phyloP scores from a whole-genome alignment of 352 stramenopile species.

The Phytophthora multivora region DNA sequence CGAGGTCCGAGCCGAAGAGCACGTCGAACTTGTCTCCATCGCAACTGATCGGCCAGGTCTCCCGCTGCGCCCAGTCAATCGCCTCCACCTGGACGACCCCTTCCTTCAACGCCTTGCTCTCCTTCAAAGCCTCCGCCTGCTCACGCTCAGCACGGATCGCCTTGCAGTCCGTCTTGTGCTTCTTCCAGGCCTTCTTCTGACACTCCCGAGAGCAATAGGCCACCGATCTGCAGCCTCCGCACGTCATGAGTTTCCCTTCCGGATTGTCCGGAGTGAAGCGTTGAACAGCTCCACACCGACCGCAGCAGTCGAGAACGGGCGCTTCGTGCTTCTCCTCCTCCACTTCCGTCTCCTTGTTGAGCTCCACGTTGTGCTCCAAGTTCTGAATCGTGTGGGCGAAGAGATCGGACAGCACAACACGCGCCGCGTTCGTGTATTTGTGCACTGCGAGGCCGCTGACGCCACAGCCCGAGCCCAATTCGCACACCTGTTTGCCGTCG shows the following conservation, averaged over 20 bases:
- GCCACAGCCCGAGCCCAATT: conserved; percentile 84
- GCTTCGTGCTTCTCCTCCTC: conserved; percentile 38
- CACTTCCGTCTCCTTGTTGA: conserved; percentile 58
- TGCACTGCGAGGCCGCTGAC: conserved; percentile 80
- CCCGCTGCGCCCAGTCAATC: conserved; percentile 81
- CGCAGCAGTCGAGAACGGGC: conserved; percentile 48
- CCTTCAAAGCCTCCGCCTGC: conserved; percentile 22
- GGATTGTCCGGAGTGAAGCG: conserved; percentile 81
- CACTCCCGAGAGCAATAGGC: conserved; percentile 87
- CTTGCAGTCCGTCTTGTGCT: conserved; percentile 86
- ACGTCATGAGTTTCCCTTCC: conserved; percentile 89
- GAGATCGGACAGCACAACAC: conserved; percentile 85
- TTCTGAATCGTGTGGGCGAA: conserved; percentile 87
- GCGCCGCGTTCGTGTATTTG: conserved; percentile 75
- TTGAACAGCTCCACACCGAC: conserved; percentile 73
- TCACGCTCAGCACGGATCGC: conserved; percentile 52
- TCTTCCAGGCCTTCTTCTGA: conserved; percentile 88
- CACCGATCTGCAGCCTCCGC: conserved; percentile 68
- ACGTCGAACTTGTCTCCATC: conserved; percentile 63
- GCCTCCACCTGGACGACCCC: conserved; percentile 63
- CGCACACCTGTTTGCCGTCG: conserved; percentile 75
- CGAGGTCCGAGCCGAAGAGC: conserved; percentile 83
- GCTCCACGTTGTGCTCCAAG: conserved; percentile 74
- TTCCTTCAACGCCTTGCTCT: conserved; percentile 14
- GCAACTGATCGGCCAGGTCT: conserved; percentile 65